Base-by-base conservation (phyloP, 129 eudicot species). In the Oenanthe sinensis region DNA sequence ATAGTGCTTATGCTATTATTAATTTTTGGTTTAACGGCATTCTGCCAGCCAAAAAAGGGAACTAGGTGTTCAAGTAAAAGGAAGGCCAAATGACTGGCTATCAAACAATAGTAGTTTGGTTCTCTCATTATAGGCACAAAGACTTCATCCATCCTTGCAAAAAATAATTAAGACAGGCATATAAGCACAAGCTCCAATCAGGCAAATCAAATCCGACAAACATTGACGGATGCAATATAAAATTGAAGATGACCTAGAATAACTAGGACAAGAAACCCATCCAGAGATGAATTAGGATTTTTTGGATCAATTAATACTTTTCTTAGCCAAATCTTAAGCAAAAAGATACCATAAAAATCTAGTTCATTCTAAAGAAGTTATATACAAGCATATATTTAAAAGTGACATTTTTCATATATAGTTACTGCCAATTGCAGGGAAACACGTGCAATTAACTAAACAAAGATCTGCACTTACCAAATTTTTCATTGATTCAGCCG, bases 401-500 rank as follows among this genome's bases (percentile, higher is more conserved):
- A 48, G 19, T 69, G 47, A 5, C 14, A 55, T 54, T 68, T 68
- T 52, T 40, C 69, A 73, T 63, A 22, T 69, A 68, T 60, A 46
- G 2, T 76, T 62, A 47, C 62, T 84, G 30, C 63, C 74, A 55
- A 73, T 76, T 43, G 44, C 48, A 2, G 47, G 39, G 39, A 71
- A 63, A 71, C 47, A 80, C 47, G 26, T 68, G 40, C 42, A 81
- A 71, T 49, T 47, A 67, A 63, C 68, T 12, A 76, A 4, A 54
- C 58, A 70, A 79, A 74, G 49, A 47, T 2, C 78, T 75, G 48
- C 20, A 60, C 13, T 79, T 91, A 94, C 98, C 98, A 94, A 83
- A 71, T 87, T 87, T 75, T 76, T 91, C 89, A 84, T 91, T 24
- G 97, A 90, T 58, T 88, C 94, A 8, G 83, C 76, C 20, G 89